phyloP scores from a whole-genome alignment of 1,284 basidiomycete species.

The Malassezia sp. region DNA sequence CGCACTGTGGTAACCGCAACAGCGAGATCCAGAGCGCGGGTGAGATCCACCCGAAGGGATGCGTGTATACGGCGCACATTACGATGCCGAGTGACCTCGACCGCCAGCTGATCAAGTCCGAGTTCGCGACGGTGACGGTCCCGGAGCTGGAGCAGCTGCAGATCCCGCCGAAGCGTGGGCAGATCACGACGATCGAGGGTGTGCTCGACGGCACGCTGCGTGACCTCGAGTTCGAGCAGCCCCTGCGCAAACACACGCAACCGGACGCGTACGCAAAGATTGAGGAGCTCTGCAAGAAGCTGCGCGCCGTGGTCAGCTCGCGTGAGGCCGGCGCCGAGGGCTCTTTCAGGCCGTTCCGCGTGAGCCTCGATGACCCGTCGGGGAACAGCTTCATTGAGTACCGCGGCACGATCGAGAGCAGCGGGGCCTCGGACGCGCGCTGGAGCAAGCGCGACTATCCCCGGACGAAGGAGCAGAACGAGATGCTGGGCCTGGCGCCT shows the following conservation, averaged over 20 bases:
- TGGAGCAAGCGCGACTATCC: constrained; percentile 84
- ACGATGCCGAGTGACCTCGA: constrained; percentile 64
- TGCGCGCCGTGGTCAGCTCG: constrained; percentile 58
- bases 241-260: constrained; percentile 71
- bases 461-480: constrained; percentile 72
- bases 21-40: constrained; percentile 93
- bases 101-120: constrained; percentile 85
- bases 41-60: constrained; percentile 57
- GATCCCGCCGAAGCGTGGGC: constrained; percentile 70
- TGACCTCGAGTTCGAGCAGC: constrained; percentile 75
- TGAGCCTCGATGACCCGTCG: constrained; percentile 80
- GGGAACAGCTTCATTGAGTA: constrained; percentile 71
- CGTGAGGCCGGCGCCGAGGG: constrained; percentile 42
- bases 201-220: constrained; percentile 71
- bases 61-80: constrained; percentile 68
- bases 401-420: constrained; percentile 26
- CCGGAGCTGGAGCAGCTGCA: constrained; percentile 85
- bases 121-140: constrained; percentile 67
- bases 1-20: constrained; percentile 78
- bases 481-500: constrained; percentile 60
- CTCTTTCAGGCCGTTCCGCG: constrained; percentile 65
- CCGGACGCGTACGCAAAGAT: constrained; percentile 68
- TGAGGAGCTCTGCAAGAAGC: constrained; percentile 59
- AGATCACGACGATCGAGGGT: constrained; percentile 91
- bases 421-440: constrained; percentile 65